Evolutionary conservation across 179 eudicot genomes (phyloP), one percentile per base, ranked within the genome.

Genomic region (Vitellaria paradoxa): DNA sequence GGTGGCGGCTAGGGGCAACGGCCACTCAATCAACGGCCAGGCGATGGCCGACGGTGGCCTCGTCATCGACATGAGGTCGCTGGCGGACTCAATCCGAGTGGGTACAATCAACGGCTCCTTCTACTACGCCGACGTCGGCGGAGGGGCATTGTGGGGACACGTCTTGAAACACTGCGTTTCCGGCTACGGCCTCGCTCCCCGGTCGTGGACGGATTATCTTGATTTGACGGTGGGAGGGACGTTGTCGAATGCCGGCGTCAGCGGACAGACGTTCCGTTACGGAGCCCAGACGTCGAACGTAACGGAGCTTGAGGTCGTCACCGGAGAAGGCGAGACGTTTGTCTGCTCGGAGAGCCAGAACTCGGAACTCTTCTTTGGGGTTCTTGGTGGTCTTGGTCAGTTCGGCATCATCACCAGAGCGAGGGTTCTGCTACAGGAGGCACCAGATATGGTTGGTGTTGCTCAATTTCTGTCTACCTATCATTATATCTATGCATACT

Each of bases 1-100:
- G 21, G 93, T 93, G 10, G 98, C 97, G 0, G 97, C 97, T 0
- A 63, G 94, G 17, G 98, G 98, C 6, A 93, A 93, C 84, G 97
- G 94, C 15, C 98, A 93, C 86, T 93, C 98, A 10, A 86, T 90
- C 78, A 93, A 90, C 92, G 98, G 98, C 24, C 98, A 93, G 85
- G 91, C 97, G 40, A 87, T 88, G 92, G 82, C 94, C 50, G 82
- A 85, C 72, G 78, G 82, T 0, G 98, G 98, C 0, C 68, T 93
- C 8, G 93, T 91, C 72, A 17, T 93, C 62, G 93, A 93, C 52
- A 93, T 93, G 98, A 87, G 80, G 14, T 70, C 92, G 18, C 45
- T 85, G 24, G 84, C 76, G 62, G 52, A 79, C 53, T 57, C 61
- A 23, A 61, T 85, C 69, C 40, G 72, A 66, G 75, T 82, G 60